Evolutionary conservation across 352 stramenopile genomes (phyloP).

Genomic region (Phytophthora brassicae): DNA sequence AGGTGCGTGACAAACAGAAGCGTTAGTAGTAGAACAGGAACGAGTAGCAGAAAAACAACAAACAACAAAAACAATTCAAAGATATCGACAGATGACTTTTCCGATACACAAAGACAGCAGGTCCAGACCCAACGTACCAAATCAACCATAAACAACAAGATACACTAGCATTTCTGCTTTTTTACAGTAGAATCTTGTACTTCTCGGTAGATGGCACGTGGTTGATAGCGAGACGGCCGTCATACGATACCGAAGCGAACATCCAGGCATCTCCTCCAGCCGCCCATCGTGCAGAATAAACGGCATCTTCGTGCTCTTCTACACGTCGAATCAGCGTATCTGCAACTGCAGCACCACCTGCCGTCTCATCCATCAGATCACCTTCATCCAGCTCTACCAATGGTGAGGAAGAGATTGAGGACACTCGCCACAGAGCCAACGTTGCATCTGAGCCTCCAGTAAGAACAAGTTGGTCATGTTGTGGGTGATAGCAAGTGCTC

Average conservation of each 20-base stretch:
- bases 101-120: constrained; percentile 29
- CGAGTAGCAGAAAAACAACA: constrained; percentile 16
- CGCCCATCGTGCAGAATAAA: constrained; percentile 92
- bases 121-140: constrained; percentile 30
- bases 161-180: constrained; percentile 23
- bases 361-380: constrained; percentile 67
- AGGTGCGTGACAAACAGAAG: constrained; percentile 30
- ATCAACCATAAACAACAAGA: constrained; percentile 32
- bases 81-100: constrained; percentile 28
- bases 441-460: constrained; percentile 92
- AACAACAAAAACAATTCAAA: constrained; percentile 31
- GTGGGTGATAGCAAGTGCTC: constrained; percentile 95
- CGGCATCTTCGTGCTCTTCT: constrained; percentile 95
- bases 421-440: constrained; percentile 96
- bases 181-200: constrained; percentile 98
- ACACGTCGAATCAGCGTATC: constrained; percentile 84
- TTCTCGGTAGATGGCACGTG: constrained; percentile 98
- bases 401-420: constrained; percentile 95
- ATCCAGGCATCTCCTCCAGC: constrained; percentile 95
- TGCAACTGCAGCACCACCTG: constrained; percentile 53
- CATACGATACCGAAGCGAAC: constrained; percentile 94
- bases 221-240: constrained; percentile 94
- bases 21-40: constrained; percentile 42
- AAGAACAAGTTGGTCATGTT: constrained; percentile 97
- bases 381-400: constrained; percentile 93